phyloP scores from a whole-genome alignment of 2,329 filamentous ascomycete species.

The Fusarium decemcellulare region DNA sequence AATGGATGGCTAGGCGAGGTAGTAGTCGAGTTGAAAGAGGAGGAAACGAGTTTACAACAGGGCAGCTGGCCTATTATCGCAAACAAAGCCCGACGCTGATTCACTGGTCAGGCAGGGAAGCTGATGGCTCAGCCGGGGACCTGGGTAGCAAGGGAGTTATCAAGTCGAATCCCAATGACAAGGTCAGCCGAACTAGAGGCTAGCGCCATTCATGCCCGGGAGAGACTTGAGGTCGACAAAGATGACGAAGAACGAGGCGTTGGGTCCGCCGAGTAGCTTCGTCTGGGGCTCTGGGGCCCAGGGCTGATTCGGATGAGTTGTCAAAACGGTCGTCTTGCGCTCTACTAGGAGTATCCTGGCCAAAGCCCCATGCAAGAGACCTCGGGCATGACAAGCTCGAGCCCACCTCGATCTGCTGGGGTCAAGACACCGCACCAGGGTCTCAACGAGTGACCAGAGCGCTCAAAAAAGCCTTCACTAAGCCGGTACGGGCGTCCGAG shows the following conservation, averaged over 20 bases:
- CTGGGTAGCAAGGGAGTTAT: slow-evolving; percentile 49
- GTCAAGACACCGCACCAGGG: slow-evolving; percentile 58
- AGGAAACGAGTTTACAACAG: slow-evolving; percentile 42
- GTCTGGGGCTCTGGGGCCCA: slow-evolving; percentile 48
- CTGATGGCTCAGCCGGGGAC: slow-evolving; percentile 49
- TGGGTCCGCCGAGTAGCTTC: slow-evolving; percentile 44
- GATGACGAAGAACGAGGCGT: slow-evolving; percentile 49
- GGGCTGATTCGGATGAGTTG: slow-evolving; percentile 53
- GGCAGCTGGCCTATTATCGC: slow-evolving; percentile 48
- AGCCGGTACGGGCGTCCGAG: slow-evolving; percentile 41
- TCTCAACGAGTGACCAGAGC: slow-evolving; percentile 50
- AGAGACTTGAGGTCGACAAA: slow-evolving; percentile 45
- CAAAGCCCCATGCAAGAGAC: slow-evolving; percentile 53
- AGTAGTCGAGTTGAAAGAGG: slow-evolving; percentile 44
- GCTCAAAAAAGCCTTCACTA: slow-evolving; percentile 39
- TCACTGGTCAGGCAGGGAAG: slow-evolving; percentile 48
- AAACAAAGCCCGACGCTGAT: slow-evolving; percentile 43
- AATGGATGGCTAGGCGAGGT: slow-evolving; percentile 44
- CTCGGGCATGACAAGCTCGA: slow-evolving; percentile 58
- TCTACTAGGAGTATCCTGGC: slow-evolving; percentile 59
- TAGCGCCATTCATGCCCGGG: slow-evolving; percentile 49
- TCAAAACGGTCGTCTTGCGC: slow-evolving; percentile 54
- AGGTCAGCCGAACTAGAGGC: slow-evolving; percentile 46
- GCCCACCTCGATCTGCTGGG: slow-evolving; percentile 56
- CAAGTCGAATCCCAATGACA: slow-evolving; percentile 48